Conservation (phyloP, 176 grass and related monocot species). For the Cymbopogon citratus region DNA sequence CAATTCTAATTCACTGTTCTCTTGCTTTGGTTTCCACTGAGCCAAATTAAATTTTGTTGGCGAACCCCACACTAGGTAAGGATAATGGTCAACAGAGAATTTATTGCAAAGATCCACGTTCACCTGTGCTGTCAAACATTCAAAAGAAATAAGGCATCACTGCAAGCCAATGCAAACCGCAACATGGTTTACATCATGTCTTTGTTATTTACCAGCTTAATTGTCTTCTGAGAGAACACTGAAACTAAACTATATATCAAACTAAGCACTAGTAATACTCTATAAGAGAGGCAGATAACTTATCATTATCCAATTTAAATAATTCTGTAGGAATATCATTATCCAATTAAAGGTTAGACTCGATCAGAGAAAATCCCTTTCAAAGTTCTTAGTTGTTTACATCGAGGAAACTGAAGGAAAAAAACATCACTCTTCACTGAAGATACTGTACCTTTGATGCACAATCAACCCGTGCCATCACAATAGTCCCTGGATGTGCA, state of each 20-base stretch:
- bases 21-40: slow-evolving; percentile 80
- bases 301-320: too few relatives aligned
- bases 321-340: neutral
- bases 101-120: slow-evolving; percentile 76
- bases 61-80: slow-evolving; percentile 83
- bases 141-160: slow-evolving; percentile 43
- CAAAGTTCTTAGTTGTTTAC: neutral
- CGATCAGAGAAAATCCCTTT: neutral
- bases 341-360: neutral
- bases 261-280: neutral
- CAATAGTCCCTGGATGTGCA: slow-evolving; percentile 72
- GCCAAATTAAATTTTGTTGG: slow-evolving; percentile 58
- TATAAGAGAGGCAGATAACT: too few relatives aligned
- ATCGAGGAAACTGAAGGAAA: neutral
- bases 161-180: slow-evolving; percentile 16
- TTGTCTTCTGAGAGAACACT: neutral
- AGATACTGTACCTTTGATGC: slow-evolving; percentile 80
- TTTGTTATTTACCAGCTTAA: neutral
- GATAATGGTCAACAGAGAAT: slow-evolving; percentile 83
- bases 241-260: neutral
- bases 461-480: slow-evolving; percentile 93
- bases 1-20: slow-evolving; percentile 69
- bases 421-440: neutral
- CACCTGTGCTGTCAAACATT: slow-evolving; percentile 81
- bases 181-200: neutral